Base-by-base conservation (phyloP, 2,329 filamentous ascomycete genomes). In the Sphaerulina musiva region DNA sequence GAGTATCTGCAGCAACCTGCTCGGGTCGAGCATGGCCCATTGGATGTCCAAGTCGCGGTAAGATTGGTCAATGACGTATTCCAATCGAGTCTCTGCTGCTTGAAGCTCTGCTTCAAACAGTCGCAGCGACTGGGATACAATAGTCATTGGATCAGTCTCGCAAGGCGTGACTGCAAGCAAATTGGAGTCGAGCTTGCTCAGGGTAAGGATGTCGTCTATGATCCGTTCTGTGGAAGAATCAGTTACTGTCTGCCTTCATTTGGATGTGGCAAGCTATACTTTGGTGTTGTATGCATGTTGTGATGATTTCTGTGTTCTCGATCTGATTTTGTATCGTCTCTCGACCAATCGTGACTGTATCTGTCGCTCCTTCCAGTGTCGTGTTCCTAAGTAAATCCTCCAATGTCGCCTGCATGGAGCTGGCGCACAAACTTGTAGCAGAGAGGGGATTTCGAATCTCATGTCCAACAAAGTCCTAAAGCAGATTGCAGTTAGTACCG, bases 201-300 rank as follows among this genome's bases (percentile, higher is more conserved):
- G 60, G 1, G 73, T 75, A n/a, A 77, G 61, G 1, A 77, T 70
- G 55, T 77, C 74, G 53, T 76, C 74, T 4, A 76, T 74, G 34
- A 77, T 76, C 38, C 51, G 66, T 54, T 67, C 26, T 29, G 26
- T 29, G 26, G 26, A 29, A 7, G 1, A 7, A 29, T 29, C 6
- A 29, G 26, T 29, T 7, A 29, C 26, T 29, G 26, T 1, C 26
- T 29, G 26, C 4, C 4, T 29, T 6, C 26, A 29, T 29, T 29
- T 3, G 26, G 26, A 29, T 6, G 26, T 29, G 5, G 4, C 26
- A 4, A 29, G 26, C 26, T 29, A 29, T 29, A 29, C 26, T 65
- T 47, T 68, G 65, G 46, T 69, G 66, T 38, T 61, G 55, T 1
- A 65, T 65, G 36, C 67, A 69, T n/a, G 62, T 55, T 7, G 62